A percentile compares a stretch with the other conserved stretches of the same genome.
Evolutionary conservation across 768 basidiomycete genomes (phyloP).

Genomic region (Auricularia sp.): DNA sequence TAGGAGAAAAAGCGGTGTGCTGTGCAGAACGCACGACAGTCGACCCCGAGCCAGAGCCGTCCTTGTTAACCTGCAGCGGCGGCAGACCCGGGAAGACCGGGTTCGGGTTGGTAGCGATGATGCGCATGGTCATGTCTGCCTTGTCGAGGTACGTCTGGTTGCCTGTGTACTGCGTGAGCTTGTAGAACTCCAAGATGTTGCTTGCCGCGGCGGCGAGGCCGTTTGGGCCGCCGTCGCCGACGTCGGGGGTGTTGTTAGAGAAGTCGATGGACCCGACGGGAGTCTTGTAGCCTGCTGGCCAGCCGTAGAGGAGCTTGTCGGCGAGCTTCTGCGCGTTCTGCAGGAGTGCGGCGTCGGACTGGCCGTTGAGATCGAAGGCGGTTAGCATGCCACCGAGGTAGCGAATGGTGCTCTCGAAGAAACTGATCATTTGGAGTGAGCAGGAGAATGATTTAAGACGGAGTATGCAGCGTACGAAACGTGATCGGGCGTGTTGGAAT

Average conservation of each 20-base stretch:
- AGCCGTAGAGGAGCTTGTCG: not conserved
- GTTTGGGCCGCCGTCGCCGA: not conserved
- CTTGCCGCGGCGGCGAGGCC: not conserved
- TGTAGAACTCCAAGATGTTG: conserved; percentile 10
- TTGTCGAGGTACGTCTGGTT: conserved; percentile 53
- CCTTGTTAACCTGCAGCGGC: conserved; percentile 52
- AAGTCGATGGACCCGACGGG: not conserved
- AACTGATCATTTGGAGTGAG: not conserved
- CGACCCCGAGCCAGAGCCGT: conserved; percentile 36
- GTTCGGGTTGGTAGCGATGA: conserved; percentile 29
- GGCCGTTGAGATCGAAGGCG: not conserved
- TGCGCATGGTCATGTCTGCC: conserved; percentile 38
- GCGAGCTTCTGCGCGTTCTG: not conserved
- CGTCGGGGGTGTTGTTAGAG: not conserved
- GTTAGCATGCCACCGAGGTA: not conserved
- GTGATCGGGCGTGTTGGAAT: conserved; percentile 33
- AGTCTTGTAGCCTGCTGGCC: not conserved
- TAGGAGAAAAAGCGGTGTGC: not conserved
- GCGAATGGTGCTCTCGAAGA: not conserved
- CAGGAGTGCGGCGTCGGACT: not conserved
- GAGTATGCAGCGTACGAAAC: conserved; percentile 16
- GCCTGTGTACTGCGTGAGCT: conserved; percentile 42
- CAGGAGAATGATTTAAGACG: not conserved
- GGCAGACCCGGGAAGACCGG: conserved; percentile 30
- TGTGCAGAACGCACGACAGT: conserved; percentile 32